Percentiles rank a stretch among this genome's conserved stretches.
phyloP scores from a whole-genome alignment of 176 grass and related monocot species.

The Aechmea fasciata region DNA sequence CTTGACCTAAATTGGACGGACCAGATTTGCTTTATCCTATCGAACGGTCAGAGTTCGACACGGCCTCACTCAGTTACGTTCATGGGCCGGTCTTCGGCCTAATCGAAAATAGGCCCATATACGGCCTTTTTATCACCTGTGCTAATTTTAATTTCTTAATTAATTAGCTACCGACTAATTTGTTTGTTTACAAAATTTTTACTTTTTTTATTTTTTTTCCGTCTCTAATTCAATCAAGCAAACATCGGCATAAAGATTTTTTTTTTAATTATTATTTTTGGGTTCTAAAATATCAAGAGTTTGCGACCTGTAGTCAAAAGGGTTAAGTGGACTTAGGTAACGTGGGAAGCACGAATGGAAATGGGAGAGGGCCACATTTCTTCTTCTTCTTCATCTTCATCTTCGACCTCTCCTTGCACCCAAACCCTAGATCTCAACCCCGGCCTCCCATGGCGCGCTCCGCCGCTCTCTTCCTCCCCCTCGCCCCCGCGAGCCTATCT shows the following conservation, averaged over 20 bases:
- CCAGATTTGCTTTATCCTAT: background rate
- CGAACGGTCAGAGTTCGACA: background rate
- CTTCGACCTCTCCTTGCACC: background rate
- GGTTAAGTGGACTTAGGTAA: background rate
- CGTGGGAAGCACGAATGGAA: background rate
- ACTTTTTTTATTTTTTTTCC: background rate
- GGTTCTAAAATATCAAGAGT: background rate
- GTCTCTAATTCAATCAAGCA: background rate
- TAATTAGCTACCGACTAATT: too few species aligned
- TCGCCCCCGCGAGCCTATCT: conserved; percentile 15
- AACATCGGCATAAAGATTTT: background rate
- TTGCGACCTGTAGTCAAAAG: background rate
- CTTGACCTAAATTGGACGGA: background rate
- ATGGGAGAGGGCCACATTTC: background rate
- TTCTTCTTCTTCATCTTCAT: background rate
- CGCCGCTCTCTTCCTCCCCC: conserved; percentile 21
- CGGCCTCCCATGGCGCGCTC: conserved; percentile 25
- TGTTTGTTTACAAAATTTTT: background rate
- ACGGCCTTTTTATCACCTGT: too few species aligned
- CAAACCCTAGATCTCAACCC: background rate
- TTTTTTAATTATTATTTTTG: background rate
- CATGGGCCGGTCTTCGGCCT: too few species aligned
- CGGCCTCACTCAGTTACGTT: background rate
- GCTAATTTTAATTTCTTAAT: too few species aligned
- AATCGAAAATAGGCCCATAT: too few species aligned